These are phyloP conservation scores for Pleomassaria siparia DNA, from an alignment of 2,329 filamentous ascomycete species.

Conservation along the genomic window DNA sequence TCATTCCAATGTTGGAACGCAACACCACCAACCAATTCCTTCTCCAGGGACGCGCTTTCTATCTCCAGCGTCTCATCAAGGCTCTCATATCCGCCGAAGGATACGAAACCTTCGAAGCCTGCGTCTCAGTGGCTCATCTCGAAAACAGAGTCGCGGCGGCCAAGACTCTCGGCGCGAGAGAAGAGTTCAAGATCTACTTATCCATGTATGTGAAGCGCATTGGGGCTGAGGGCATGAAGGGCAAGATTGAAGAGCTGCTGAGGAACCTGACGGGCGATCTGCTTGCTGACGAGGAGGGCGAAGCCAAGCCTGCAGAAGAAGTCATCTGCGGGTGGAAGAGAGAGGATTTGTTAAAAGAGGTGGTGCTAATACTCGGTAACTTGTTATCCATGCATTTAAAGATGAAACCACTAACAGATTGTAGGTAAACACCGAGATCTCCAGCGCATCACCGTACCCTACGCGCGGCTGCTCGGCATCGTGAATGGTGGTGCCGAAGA, in stretches of 20 bases:
- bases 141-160: conserved; percentile 94
- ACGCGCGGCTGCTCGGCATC: conserved; percentile 63
- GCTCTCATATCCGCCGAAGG: conserved; percentile 83
- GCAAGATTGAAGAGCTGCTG: conserved; percentile 91
- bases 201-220: conserved; percentile 97
- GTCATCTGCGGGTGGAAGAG: conserved; percentile 91
- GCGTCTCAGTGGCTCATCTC: conserved; percentile 88
- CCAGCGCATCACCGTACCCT: conserved; percentile 91
- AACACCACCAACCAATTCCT: conserved; percentile 93
- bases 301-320: conserved; percentile 55
- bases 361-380: conserved; percentile 85
- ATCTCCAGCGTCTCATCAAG: conserved; percentile 89
- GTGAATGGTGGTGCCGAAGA: conserved; percentile 33
- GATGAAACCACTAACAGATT: conserved; percentile 38
- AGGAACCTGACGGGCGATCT: conserved; percentile 76
- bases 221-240: conserved; percentile 81
- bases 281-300: conserved; percentile 60
- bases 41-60: conserved; percentile 87
- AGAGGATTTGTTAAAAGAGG: conserved; percentile 82
- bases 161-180: conserved; percentile 77
- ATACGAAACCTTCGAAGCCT: conserved; percentile 88
- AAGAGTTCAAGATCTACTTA: conserved; percentile 94
- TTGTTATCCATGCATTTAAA: not conserved
- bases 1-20: conserved; percentile 89
- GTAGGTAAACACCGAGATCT: conserved; percentile 92